These are phyloP conservation scores for Phytophthora multivora DNA, from an alignment of 352 stramenopile genomes.

Conservation along the genomic window DNA sequence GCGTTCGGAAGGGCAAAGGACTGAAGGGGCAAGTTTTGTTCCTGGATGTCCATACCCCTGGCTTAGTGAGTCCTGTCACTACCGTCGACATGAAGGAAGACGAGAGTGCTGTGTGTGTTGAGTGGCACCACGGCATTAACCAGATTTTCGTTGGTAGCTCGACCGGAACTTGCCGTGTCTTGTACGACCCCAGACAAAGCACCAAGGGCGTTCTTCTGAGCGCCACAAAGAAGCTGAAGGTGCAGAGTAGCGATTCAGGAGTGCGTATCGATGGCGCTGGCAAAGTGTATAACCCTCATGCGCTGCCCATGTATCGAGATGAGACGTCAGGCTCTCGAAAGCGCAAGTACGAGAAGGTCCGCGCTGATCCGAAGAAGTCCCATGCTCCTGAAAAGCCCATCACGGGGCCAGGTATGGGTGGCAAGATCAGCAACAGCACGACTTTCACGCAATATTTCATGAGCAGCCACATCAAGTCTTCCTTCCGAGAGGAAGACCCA, in stretches of 20 bases:
- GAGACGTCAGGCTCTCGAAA: slow-evolving; percentile 56
- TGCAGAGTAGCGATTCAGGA: slow-evolving; percentile 54
- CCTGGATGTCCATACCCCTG: slow-evolving; percentile 73
- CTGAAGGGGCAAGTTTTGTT: slow-evolving; percentile 67
- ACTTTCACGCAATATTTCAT: slow-evolving; percentile 91
- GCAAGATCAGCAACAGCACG: slow-evolving; percentile 79
- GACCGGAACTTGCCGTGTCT: slow-evolving; percentile 60
- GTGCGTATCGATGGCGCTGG: slow-evolving; percentile 75
- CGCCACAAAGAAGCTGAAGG: slow-evolving; percentile 80
- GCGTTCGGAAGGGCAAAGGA: slow-evolving; percentile 68
- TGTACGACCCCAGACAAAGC: slow-evolving; percentile 76
- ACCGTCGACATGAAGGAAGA: slow-evolving; percentile 76
- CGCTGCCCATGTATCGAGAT: slow-evolving; percentile 84
- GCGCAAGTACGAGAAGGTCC: slow-evolving; percentile 76
- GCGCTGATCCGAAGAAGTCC: slow-evolving; percentile 71
- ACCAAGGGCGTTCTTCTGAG: slow-evolving; percentile 81
- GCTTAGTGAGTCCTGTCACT: slow-evolving; percentile 52
- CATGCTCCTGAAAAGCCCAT: slow-evolving; percentile 79
- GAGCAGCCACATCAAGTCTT: slow-evolving; percentile 86
- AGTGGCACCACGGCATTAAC: slow-evolving; percentile 87
- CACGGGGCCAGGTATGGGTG: slow-evolving; percentile 76
- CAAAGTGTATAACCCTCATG: slow-evolving; percentile 77
- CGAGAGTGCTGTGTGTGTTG: slow-evolving; percentile 82
- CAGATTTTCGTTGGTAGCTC: slow-evolving; percentile 83
- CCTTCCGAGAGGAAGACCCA: slow-evolving; percentile 86